phyloP scores from a whole-genome alignment of 768 basidiomycete genomes.

The Mycena filopes region DNA sequence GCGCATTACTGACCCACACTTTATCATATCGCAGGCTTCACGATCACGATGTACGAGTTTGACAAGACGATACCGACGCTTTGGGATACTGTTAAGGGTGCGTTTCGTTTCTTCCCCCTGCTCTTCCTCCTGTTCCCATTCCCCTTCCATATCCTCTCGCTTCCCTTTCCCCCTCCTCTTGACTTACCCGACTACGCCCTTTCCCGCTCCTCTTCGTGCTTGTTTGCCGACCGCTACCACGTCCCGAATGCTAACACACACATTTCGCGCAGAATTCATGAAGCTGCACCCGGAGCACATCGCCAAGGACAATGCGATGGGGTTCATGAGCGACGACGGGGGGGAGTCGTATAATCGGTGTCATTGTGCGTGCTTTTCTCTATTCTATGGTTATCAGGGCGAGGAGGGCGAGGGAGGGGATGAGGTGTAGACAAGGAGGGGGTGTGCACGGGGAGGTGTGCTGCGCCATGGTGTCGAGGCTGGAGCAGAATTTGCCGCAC shows the following conservation, averaged over 20 bases:
- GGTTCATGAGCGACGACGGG: constrained; percentile 58
- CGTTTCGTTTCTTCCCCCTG: constrained; percentile 44
- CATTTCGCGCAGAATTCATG: constrained; percentile 59
- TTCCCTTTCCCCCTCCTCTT: neutral
- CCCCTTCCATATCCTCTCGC: neutral
- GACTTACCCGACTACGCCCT: neutral
- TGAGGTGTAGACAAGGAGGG: too few species aligned
- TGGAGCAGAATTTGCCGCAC: too few species aligned
- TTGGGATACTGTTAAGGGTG: constrained; percentile 77
- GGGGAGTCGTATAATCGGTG: constrained; percentile 79
- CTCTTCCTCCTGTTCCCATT: neutral
- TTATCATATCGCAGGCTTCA: constrained; percentile 60
- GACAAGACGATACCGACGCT: constrained; percentile 79
- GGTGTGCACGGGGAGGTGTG: too few species aligned
- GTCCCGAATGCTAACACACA: neutral
- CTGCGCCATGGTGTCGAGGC: too few species aligned
- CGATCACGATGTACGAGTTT: constrained; percentile 80
- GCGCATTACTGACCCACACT: neutral
- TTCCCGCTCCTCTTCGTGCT: neutral
- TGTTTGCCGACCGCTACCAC: neutral
- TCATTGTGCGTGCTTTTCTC: constrained; percentile 57
- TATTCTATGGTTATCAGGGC: neutral
- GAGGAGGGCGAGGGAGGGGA: too few species aligned
- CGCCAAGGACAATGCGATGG: constrained; percentile 66
- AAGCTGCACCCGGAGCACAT: constrained; percentile 64